These are phyloP conservation scores for Lasiosphaeris hirsuta DNA, from an alignment of 495 filamentous ascomycete genomes.

Conservation along the genomic window DNA sequence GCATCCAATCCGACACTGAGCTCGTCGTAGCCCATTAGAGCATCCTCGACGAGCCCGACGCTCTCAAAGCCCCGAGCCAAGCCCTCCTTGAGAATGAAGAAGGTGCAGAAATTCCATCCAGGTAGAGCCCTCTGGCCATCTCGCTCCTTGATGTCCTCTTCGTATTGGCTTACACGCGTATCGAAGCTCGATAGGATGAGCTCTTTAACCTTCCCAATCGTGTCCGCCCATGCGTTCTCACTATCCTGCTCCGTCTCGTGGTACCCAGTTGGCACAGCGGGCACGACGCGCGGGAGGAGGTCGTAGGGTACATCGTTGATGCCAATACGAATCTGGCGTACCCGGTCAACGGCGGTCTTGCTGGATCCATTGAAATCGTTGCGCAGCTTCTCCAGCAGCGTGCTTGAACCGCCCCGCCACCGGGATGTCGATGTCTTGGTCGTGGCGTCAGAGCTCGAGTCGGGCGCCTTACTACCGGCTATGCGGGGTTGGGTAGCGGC, in stretches of 20 bases:
- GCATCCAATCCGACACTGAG: constrained; percentile 79
- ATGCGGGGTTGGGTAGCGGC: constrained; percentile 66
- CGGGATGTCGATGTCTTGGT: constrained; percentile 51
- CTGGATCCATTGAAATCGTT: constrained; percentile 87
- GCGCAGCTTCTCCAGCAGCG: constrained; percentile 84
- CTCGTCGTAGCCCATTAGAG: constrained; percentile 88
- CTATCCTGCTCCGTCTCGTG: constrained; percentile 65
- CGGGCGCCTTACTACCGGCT: constrained; percentile 32
- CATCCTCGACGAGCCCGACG: constrained; percentile 93
- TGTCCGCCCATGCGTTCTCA: constrained; percentile 72
- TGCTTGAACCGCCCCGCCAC: constrained; percentile 75
- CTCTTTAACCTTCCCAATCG: constrained; percentile 81
- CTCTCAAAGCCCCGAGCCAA: constrained; percentile 92
- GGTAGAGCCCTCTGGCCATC: constrained; percentile 84
- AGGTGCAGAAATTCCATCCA: constrained; percentile 99
- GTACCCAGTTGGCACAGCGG: constrained; percentile 55
- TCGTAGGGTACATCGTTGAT: constrained; percentile 59
- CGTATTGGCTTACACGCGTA: constrained; percentile 85
- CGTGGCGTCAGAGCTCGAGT: constrained; percentile 37
- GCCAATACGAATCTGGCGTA: constrained; percentile 79
- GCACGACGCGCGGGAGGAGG: constrained; percentile 52
- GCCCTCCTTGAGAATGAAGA: constrained; percentile 95
- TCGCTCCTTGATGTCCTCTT: constrained; percentile 93
- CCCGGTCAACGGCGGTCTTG: constrained; percentile 71
- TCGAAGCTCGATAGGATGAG: constrained; percentile 89